These are phyloP conservation scores for Cercospora janseana DNA, from an alignment of 2,329 filamentous ascomycete genomes.

Conservation along the genomic window DNA sequence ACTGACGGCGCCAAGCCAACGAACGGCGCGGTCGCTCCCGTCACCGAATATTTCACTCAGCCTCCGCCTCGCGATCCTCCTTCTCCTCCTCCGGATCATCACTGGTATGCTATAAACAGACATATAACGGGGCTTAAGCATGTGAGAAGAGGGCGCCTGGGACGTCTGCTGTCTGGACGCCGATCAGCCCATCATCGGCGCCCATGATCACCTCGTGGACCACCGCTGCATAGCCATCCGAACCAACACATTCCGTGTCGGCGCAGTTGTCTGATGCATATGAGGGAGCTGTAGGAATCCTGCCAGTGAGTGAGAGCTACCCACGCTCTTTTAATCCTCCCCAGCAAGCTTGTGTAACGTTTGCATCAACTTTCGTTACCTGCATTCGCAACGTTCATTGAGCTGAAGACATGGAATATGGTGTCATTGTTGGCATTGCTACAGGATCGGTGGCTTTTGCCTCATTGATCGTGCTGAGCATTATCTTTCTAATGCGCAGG, in stretches of 20 bases:
- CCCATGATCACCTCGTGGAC: not conserved
- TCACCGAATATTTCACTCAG: no score
- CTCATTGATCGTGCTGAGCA: not conserved
- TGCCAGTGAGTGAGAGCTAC: not conserved
- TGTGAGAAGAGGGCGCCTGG: conserved; percentile 8
- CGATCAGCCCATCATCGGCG: conserved; percentile 9
- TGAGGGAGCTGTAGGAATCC: conserved; percentile 2
- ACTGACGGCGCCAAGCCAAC: not conserved
- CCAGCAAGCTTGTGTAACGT: conserved; percentile 6
- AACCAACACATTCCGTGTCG: conserved; percentile 1
- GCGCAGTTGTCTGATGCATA: conserved; percentile 5
- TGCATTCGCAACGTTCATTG: not conserved
- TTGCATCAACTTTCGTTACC: not conserved
- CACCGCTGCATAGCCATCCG: conserved; percentile 2
- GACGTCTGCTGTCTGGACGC: conserved; percentile 5
- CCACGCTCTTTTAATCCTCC: not conserved
- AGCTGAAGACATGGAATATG: conserved; percentile 5
- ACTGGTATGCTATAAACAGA: conserved; percentile 7
- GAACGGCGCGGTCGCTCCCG: no score
- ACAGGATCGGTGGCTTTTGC: conserved; percentile 7
- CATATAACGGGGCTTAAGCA: conserved; percentile 8
- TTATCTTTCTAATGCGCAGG: conserved; percentile 4
- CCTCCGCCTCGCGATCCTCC: conserved; percentile 7
- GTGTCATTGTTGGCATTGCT: conserved; percentile 8
- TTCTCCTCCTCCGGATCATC: not conserved